Base-by-base conservation (phyloP, 1,139 yeast species). In the Suhomyces chickasaworum region DNA sequence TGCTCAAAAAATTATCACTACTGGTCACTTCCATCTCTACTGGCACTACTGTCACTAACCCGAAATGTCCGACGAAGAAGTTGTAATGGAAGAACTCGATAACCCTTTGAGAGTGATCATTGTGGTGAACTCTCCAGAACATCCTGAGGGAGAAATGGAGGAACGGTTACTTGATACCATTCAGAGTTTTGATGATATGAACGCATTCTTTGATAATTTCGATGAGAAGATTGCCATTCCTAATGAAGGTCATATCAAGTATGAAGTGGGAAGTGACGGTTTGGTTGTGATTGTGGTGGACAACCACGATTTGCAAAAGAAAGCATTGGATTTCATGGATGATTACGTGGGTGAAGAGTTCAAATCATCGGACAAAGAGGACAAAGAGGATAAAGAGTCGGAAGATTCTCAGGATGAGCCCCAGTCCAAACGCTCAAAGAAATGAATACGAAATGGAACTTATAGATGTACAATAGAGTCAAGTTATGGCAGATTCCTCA, bases 181-280 rank as follows among this genome's bases (percentile, higher is more conserved):
- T 35, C 75, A 72, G 54, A 73, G 75, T 16, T 71, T 77, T 55
- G 75, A 71, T 21, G 76, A 71, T 41, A 74, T 83, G 59, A 83
- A 84, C 56, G 64, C 60, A 27, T 83, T 84, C 65, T 84, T 84
- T 57, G 87, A 84, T 58, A 66, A 65, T 42, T 84, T 84, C 56
- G 89, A 84, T 58, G 81, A 73, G 37, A 66, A 66, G 27, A 73
- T 84, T 20, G 86, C 88, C 27, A 72, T 79, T 50, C 89, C 88
- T 23, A 83, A 84, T 55, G 86, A 83, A 52, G 84, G 81, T 5
- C 79, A 79, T 56, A 78, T 84, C 52, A 83, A 83, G 58, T 84
- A 84, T 57, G 89, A 84, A 55, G 86, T 83, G 7, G 87, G 87
- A 4, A 81, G 86, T 50, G 89, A 84, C 58, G 89, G 89, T 3